Conservation (phyloP, 352 stramenopile species). For the Pythium aristosporum region DNA sequence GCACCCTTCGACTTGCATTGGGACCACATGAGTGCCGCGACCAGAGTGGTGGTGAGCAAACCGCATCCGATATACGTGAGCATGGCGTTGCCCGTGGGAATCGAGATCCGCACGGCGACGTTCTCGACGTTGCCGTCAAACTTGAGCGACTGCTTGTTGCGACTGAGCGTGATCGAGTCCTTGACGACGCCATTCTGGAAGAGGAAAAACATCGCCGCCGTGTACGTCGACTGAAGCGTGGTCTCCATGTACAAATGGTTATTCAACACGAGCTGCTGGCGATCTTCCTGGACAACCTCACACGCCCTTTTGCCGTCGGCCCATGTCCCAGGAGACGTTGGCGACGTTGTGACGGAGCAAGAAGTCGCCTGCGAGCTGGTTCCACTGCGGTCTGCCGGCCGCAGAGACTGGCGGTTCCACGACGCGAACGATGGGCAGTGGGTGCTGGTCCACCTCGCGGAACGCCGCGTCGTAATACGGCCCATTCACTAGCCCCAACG, state of each 20-base stretch:
- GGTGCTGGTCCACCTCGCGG: background rate
- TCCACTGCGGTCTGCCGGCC: background rate
- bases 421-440: background rate
- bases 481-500: background rate
- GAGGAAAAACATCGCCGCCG: background rate
- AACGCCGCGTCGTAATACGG: background rate
- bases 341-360: conserved; percentile 6
- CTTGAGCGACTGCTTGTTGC: background rate
- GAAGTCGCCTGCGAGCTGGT: background rate
- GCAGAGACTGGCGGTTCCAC: background rate
- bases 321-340: conserved; percentile 1
- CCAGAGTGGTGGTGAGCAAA: background rate
- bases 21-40: background rate
- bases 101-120: background rate
- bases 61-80: background rate
- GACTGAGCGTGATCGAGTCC: background rate
- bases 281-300: conserved; percentile 1
- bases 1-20: background rate
- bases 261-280: conserved; percentile 9
- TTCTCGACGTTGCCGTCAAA: conserved; percentile 1
- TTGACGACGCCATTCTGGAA: conserved; percentile 2
- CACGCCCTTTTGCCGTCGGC: background rate
- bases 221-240: background rate
- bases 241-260: conserved; percentile 15
- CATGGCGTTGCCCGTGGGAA: background rate